Conservation (phyloP, 2,329 filamentous ascomycete species). For the Epichloe uncinata region DNA sequence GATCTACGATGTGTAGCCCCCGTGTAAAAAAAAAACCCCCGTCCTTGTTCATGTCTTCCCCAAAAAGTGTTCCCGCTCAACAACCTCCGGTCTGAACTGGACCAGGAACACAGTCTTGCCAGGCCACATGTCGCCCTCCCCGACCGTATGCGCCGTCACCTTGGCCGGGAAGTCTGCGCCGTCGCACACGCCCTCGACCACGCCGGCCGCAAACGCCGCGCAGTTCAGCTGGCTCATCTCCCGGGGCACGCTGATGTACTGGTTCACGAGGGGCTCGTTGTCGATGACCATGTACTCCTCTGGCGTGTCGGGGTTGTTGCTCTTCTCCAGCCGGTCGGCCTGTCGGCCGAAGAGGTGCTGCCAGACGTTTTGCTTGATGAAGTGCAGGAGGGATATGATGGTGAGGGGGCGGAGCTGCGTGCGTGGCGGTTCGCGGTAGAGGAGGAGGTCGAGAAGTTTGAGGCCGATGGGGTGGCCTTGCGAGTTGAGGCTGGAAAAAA, state of each 20-base stretch:
- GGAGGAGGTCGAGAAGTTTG: constrained; percentile 86
- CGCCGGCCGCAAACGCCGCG: constrained; percentile 86
- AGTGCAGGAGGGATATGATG: constrained; percentile 83
- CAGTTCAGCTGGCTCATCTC: constrained; percentile 97
- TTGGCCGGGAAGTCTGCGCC: constrained; percentile 79
- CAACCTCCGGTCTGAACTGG: constrained; percentile 79
- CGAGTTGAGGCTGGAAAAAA: constrained; percentile 54
- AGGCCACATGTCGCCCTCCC: constrained; percentile 76
- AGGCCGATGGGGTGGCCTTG: constrained; percentile 91
- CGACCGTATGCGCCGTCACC: constrained; percentile 76
- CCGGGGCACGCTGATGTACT: constrained; percentile 81
- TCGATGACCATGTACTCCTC: constrained; percentile 99
- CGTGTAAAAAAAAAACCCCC: too few relatives aligned
- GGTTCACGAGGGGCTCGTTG: constrained; percentile 96
- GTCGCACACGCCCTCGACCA: constrained; percentile 92
- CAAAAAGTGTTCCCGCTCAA: constrained; percentile 80
- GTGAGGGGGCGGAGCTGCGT: constrained; percentile 67
- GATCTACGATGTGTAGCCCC: too few relatives aligned
- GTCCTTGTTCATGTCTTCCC: constrained; percentile 41
- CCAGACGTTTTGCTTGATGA: constrained; percentile 89
- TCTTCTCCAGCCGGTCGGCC: constrained; percentile 87
- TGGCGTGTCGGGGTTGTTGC: constrained; percentile 63
- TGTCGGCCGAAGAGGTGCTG: constrained; percentile 81
- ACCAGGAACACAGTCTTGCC: constrained; percentile 92
- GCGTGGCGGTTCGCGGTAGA: constrained; percentile 65